phyloP scores from a whole-genome alignment of 192 early-diverging fungal genomes.

The Diversispora epigaea region DNA sequence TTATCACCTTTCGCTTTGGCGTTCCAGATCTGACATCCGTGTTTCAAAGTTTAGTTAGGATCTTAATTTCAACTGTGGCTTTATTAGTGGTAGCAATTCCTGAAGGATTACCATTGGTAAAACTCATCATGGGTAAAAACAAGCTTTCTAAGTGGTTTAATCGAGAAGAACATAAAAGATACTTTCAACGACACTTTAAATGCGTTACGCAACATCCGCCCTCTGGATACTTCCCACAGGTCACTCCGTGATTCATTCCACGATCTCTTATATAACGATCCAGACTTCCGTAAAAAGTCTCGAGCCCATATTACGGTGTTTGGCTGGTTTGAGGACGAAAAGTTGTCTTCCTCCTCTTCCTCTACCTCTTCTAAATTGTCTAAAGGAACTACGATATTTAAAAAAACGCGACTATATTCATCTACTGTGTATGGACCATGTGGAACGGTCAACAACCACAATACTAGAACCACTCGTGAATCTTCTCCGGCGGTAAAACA shows the following conservation, averaged over 20 bases:
- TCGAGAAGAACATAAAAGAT: not conserved
- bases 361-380: not conserved
- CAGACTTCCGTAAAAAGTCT: constrained; percentile 12
- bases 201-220: not conserved
- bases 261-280: not conserved
- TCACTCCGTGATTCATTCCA: not conserved
- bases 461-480: too few relatives aligned
- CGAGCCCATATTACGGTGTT: not conserved
- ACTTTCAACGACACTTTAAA: not conserved
- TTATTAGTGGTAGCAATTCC: constrained; percentile 97
- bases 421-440: too few relatives aligned
- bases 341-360: constrained; percentile 6
- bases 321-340: constrained; percentile 15
- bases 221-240: not conserved
- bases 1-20: constrained; percentile 53
- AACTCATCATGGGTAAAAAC: not conserved
- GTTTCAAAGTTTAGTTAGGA: constrained; percentile 66
- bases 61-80: constrained; percentile 90
- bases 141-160: not conserved
- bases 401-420: too few relatives aligned
- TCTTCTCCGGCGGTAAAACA: too few relatives aligned
- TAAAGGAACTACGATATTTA: not conserved
- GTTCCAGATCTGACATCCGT: constrained; percentile 51
- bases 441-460: too few relatives aligned
- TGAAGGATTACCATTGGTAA: constrained; percentile 92